A percentile compares a stretch with the other conserved stretches of the same genome.
Conservation (phyloP, 2,329 filamentous ascomycete genomes). For the Diaporthe vexans region DNA sequence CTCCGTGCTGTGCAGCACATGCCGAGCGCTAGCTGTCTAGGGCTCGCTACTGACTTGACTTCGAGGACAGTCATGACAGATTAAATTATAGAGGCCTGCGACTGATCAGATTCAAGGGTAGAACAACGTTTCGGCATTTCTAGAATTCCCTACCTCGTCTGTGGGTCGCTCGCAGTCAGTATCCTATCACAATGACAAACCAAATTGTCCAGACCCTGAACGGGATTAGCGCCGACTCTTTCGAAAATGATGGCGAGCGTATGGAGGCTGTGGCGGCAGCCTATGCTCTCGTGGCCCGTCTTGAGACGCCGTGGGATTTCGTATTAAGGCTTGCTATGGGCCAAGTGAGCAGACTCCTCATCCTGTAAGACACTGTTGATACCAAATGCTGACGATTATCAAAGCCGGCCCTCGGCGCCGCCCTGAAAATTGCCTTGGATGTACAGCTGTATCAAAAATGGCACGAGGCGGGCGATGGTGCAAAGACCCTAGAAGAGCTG, state of each 20-base stretch:
- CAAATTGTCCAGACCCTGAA: slow-evolving; percentile 30
- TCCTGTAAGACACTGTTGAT: background rate
- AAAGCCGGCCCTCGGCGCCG: slow-evolving; percentile 44
- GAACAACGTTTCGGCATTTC: background rate
- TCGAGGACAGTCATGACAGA: background rate
- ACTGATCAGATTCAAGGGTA: background rate
- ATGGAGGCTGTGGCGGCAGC: slow-evolving; percentile 26
- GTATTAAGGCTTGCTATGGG: slow-evolving; percentile 28
- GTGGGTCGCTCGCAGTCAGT: background rate
- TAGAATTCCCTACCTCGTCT: background rate
- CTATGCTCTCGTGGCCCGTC: slow-evolving; percentile 28
- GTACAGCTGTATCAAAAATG: slow-evolving; percentile 45
- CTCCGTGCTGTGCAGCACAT: slow-evolving; percentile 11
- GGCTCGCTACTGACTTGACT: background rate
- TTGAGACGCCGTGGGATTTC: slow-evolving; percentile 24
- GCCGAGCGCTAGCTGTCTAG: slow-evolving; percentile 2
- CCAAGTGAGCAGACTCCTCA: background rate
- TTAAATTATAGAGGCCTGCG: background rate
- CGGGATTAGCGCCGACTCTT: slow-evolving; percentile 21
- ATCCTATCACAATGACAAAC: slow-evolving; percentile 6
- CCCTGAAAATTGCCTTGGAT: slow-evolving; percentile 44
- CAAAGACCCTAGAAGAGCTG: slow-evolving; percentile 35
- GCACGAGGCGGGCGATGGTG: slow-evolving; percentile 42
- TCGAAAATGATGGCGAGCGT: slow-evolving; percentile 13
- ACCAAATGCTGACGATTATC: background rate